phyloP scores from a whole-genome alignment of 192 early-diverging fungal genomes.

The Podila verticillata region DNA sequence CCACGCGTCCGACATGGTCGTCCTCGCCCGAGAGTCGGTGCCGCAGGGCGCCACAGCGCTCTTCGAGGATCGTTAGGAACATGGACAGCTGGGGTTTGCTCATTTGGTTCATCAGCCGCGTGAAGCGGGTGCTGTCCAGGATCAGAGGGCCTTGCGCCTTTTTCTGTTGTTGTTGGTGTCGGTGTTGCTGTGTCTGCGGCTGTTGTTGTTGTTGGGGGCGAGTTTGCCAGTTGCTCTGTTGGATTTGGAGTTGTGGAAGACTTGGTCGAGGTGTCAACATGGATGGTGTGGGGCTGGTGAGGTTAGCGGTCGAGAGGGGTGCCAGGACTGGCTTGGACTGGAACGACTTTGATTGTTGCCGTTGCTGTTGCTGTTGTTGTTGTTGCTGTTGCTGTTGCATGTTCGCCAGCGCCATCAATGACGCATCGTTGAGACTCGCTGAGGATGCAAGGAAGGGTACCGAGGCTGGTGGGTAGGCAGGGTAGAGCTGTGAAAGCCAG shows the following conservation, averaged over 20 bases:
- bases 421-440: not conserved
- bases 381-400: slow-evolving; percentile 5
- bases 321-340: slow-evolving; percentile 3
- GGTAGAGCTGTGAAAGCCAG: not conserved
- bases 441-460: not conserved
- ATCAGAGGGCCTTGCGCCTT: slow-evolving; percentile 14
- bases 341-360: not conserved
- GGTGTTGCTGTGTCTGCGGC: not conserved
- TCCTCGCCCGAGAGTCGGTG: slow-evolving; percentile 47
- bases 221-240: not conserved
- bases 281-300: not conserved
- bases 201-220: not conserved
- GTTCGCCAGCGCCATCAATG: not conserved
- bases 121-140: slow-evolving; percentile 43
- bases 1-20: slow-evolving; percentile 29
- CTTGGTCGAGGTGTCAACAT: not conserved
- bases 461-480: not conserved
- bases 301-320: not conserved
- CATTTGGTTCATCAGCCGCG: slow-evolving; percentile 50
- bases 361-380: slow-evolving; percentile 19
- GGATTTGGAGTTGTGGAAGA: not conserved
- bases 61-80: slow-evolving; percentile 50
- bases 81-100: slow-evolving; percentile 45
- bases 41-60: slow-evolving; percentile 46
- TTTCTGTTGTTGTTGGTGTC: slow-evolving; percentile 1